Conservation (phyloP, 2,329 filamentous ascomycete species). For the Onygenales sp. region DNA sequence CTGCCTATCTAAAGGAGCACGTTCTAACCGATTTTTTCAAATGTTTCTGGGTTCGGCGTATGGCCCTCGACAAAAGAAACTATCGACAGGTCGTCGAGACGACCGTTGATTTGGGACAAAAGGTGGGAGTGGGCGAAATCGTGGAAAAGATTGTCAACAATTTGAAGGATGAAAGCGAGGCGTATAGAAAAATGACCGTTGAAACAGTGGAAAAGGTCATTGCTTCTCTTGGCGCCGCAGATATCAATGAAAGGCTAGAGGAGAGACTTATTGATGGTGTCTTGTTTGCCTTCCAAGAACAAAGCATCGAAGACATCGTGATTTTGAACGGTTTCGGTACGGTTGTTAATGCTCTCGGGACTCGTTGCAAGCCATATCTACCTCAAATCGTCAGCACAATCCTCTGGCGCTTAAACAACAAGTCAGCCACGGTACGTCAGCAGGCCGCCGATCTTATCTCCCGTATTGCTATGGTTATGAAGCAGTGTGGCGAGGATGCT, state of each 20-base stretch:
- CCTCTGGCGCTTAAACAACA: conserved; percentile 94
- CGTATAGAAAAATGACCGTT: conserved; percentile 98
- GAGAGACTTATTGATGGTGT: conserved; percentile 93
- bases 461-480: conserved; percentile 97
- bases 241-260: conserved; percentile 85
- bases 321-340: conserved; percentile 98
- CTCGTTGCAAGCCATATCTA: conserved; percentile 89
- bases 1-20: conserved; percentile 88
- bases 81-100: conserved; percentile 97
- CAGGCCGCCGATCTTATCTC: conserved; percentile 95
- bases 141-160: conserved; percentile 88
- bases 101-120: conserved; percentile 91
- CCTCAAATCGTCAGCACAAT: conserved; percentile 96
- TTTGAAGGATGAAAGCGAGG: conserved; percentile 94
- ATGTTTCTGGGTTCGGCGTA: conserved; percentile 93
- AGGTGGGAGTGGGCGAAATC: conserved; percentile 95
- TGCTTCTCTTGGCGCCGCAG: conserved; percentile 82
- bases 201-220: conserved; percentile 97
- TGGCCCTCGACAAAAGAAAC: conserved; percentile 96
- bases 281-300: conserved; percentile 92
- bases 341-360: conserved; percentile 88
- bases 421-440: conserved; percentile 90
- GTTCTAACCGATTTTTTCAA: conserved; percentile 97
- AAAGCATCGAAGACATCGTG: conserved; percentile 89
- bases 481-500: conserved; percentile 92